Evolutionary conservation across 129 eudicot genomes (phyloP).

Genomic region (Pittosporum tobira): DNA sequence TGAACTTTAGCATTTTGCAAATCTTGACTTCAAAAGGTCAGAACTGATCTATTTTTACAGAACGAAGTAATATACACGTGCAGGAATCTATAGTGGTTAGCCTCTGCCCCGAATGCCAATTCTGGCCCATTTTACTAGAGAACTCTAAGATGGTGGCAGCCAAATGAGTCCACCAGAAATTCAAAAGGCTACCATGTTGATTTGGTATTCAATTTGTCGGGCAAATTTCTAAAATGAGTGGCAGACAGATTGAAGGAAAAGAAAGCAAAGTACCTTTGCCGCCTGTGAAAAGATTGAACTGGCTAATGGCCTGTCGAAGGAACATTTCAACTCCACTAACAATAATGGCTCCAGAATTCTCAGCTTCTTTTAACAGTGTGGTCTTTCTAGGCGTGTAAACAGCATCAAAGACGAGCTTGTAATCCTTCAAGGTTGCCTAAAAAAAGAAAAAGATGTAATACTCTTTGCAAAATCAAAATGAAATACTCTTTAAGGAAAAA

Average conservation of each 20-base stretch:
- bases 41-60: too few relatives aligned
- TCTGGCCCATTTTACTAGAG: too few relatives aligned
- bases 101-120: too few relatives aligned
- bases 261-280: slow-evolving; percentile 37
- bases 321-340: slow-evolving; percentile 92
- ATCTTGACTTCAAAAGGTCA: too few relatives aligned
- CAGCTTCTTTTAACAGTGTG: slow-evolving; percentile 53
- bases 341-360: slow-evolving; percentile 53
- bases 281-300: slow-evolving; percentile 68
- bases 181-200: neutral
- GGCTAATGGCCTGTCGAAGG: slow-evolving; percentile 71
- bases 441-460: slow-evolving; percentile 1
- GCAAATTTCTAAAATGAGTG: neutral
- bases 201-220: neutral
- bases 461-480: neutral
- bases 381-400: slow-evolving; percentile 77
- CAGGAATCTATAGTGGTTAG: too few relatives aligned
- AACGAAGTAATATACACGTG: too few relatives aligned
- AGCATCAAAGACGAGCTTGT: slow-evolving; percentile 67
- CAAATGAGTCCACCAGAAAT: too few relatives aligned
- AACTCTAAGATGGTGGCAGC: too few relatives aligned
- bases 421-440: slow-evolving; percentile 52
- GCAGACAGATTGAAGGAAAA: neutral
- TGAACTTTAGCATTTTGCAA: too few relatives aligned
- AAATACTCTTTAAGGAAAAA: neutral